Base-by-base conservation (phyloP, 345 rosid genomes). In the Bruguiera gymnorhiza region DNA sequence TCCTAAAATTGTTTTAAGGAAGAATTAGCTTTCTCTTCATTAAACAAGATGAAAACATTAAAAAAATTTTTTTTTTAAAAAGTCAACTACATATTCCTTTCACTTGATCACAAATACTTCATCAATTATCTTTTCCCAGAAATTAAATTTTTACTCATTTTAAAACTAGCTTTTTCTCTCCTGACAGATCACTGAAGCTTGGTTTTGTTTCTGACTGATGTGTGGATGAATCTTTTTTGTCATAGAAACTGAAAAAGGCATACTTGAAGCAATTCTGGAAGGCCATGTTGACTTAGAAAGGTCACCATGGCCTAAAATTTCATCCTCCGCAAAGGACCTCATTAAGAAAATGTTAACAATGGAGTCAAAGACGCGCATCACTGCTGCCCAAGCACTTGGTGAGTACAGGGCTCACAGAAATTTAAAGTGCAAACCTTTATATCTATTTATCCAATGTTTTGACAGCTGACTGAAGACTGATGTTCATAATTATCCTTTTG, bases 321-420 rank as follows among this genome's bases (percentile, higher is more conserved):
- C 80, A 5, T 6, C 69, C 26, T 68, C 73, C 20, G 80, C 80
- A 7, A 77, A 77, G 52, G 80, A 77, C 54, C 73, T 77, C 4
- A 13, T 77, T 58, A 36, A 20, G 70, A 77, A 72, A 68, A 77
- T 77, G 80, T 59, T 77, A 31, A 8, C 73, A 10, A 72, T 29
- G 13, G 76, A 77, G 58, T 76, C 80, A 18, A 63, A 36, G 62
- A 68, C 58, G 37, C 57, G 80, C 51, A 77, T 77, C 27, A 77
- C 80, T 52, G 76, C 80, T 63, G 64, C 73, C 10, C 62, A 72
- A 30, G 80, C 76, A 9, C 73, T 77, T 18, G 76, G 80, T 72
- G 63, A 15, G 61, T 53, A 5, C 36, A 52, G 20, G 18, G 23
- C 37, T 21, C 30, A 4, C 8, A 11, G 11, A 19, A 54, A 10